These are phyloP conservation scores for Aureococcus anophagefferens DNA, from an alignment of 108 stramenopile species.

Conservation along the genomic window DNA sequence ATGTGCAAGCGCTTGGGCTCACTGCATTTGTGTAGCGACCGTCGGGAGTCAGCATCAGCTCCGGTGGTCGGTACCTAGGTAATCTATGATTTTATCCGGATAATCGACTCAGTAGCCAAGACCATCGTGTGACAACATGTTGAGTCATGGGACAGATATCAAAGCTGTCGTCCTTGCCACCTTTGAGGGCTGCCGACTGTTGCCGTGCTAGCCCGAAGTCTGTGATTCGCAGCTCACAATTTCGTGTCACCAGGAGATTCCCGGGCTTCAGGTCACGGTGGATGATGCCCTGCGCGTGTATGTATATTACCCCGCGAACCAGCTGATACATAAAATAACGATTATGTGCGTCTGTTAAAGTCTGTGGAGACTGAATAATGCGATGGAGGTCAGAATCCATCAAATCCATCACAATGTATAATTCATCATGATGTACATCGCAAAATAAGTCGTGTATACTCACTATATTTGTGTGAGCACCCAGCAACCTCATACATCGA, in stretches of 20 bases:
- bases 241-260: constrained; percentile 52
- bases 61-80: constrained; percentile 44
- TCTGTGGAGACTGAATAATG: constrained; percentile 39
- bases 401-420: constrained; percentile 63
- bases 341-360: constrained; percentile 45
- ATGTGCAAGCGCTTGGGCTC: no score
- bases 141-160: constrained; percentile 47
- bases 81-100: no score
- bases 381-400: constrained; percentile 56
- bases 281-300: constrained; percentile 55
- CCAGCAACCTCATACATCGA: constrained; percentile 50
- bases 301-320: constrained; percentile 44
- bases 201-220: constrained; percentile 54
- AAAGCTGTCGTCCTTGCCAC: constrained; percentile 1
- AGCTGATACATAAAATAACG: constrained; percentile 63
- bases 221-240: constrained; percentile 54
- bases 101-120: no score
- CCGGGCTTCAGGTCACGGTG: constrained; percentile 66
- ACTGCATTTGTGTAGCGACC: constrained; percentile 46
- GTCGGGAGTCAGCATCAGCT: constrained; percentile 24
- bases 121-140: constrained; percentile 57
- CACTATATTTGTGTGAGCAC: constrained; percentile 49
- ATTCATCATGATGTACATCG: constrained; percentile 31
- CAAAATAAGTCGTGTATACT: constrained; percentile 30
- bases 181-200: constrained; percentile 21